phyloP scores from a whole-genome alignment of 1,284 basidiomycete species.

The Leucoagaricus sp. region DNA sequence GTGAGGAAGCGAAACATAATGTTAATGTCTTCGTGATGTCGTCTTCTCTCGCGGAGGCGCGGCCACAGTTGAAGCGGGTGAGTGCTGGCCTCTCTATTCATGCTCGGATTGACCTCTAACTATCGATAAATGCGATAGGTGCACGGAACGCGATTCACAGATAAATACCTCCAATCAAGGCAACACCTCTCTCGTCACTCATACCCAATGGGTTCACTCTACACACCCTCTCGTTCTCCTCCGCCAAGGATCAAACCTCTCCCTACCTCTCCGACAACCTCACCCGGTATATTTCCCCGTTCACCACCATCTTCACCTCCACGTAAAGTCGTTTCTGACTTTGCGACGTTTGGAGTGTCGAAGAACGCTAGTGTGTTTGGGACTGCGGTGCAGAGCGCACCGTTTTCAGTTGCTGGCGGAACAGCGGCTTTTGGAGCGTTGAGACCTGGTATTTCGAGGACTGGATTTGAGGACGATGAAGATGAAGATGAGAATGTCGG shows the following conservation, averaged over 20 bases:
- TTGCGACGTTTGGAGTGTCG: constrained; percentile 86
- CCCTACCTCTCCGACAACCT: no score
- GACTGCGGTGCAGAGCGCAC: constrained; percentile 75
- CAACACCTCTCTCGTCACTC: constrained; percentile 55
- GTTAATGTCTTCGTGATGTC: constrained; percentile 86
- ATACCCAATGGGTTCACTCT: constrained; percentile 41
- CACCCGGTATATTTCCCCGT: constrained; percentile 23
- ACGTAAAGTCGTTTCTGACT: constrained; percentile 85
- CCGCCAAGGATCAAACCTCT: constrained; percentile 23
- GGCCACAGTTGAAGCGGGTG: constrained; percentile 81
- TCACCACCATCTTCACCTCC: constrained; percentile 40
- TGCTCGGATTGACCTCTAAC: constrained; percentile 3
- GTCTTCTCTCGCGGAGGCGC: constrained; percentile 72
- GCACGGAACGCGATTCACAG: constrained; percentile 90
- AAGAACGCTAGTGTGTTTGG: constrained; percentile 75
- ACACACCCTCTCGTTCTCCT: constrained; percentile 50
- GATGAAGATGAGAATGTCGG: constrained; percentile 60
- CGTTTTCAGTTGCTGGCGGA: constrained; percentile 78
- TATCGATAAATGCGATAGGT: constrained; percentile 52
- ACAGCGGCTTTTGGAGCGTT: constrained; percentile 81
- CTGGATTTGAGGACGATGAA: constrained; percentile 60
- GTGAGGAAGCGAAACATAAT: constrained; percentile 87
- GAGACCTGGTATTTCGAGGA: constrained; percentile 43
- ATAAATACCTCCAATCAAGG: constrained; percentile 85
- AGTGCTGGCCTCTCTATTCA: constrained; percentile 24